phyloP scores from a whole-genome alignment of 129 eudicot genomes.

The Arctium lappa region DNA sequence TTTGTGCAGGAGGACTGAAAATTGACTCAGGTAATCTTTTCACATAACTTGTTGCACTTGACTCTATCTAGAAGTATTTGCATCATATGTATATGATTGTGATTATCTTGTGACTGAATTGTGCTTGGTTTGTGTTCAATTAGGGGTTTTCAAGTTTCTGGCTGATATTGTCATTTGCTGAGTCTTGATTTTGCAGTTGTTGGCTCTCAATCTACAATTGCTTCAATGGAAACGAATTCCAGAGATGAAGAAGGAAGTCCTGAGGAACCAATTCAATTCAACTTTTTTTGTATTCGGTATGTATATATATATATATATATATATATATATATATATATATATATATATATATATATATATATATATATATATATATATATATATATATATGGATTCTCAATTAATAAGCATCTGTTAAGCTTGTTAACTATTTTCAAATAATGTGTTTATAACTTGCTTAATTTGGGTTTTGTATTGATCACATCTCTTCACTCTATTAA shows the following conservation, averaged over 20 bases:
- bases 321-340: too few species aligned
- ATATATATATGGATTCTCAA: background rate
- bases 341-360: too few species aligned
- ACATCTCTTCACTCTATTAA: background rate
- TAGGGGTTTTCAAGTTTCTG: background rate
- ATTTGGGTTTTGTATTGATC: slow-evolving; percentile 3
- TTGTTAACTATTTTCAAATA: background rate
- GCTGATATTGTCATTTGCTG: background rate
- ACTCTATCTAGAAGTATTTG: background rate
- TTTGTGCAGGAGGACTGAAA: background rate
- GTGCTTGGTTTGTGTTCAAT: background rate
- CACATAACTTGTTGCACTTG: background rate
- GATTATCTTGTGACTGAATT: background rate
- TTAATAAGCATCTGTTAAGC: background rate
- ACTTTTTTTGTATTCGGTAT: background rate
- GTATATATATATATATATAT: too few species aligned
- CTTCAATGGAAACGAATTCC: background rate
- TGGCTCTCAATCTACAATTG: background rate
- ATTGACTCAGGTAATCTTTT: background rate
- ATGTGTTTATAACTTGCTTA: background rate
- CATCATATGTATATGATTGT: background rate
- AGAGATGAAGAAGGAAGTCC: background rate
- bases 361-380: too few species aligned
- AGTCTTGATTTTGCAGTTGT: background rate
- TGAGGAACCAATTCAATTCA: background rate